A percentile compares a stretch with the other conserved stretches of the same genome.
Conservation (phyloP, 1,284 basidiomycete genomes). For the Sphagnurus paluster region DNA sequence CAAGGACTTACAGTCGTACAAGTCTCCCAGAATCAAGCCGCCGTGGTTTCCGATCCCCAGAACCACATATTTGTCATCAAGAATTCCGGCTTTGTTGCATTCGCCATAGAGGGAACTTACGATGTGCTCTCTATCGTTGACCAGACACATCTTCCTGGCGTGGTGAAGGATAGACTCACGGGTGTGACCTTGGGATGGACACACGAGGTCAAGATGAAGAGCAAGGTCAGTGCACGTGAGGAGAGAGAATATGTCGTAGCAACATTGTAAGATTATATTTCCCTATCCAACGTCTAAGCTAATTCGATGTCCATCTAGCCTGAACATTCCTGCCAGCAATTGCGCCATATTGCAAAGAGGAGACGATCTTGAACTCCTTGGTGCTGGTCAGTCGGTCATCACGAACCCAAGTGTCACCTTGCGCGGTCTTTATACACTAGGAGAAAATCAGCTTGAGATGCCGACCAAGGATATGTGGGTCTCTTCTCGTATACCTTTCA, state of each 20-base stretch:
- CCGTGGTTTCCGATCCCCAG: constrained; percentile 77
- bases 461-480: constrained; percentile 81
- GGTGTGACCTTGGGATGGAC: constrained; percentile 60
- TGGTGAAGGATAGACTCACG: constrained; percentile 64
- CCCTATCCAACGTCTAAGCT: constrained; percentile 1
- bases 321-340: constrained; percentile 82
- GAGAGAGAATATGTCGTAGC: constrained; percentile 72
- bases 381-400: constrained; percentile 79
- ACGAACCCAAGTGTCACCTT: constrained; percentile 79
- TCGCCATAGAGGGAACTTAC: constrained; percentile 72
- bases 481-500: neutral
- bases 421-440: constrained; percentile 73
- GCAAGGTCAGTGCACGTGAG: constrained; percentile 41
- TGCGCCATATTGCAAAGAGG: constrained; percentile 79
- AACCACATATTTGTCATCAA: constrained; percentile 81
- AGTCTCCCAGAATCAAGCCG: constrained; percentile 77
- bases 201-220: constrained; percentile 75
- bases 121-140: constrained; percentile 76
- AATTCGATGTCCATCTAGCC: constrained; percentile 36
- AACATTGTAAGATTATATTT: constrained; percentile 53
- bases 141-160: constrained; percentile 69
- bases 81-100: constrained; percentile 75
- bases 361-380: constrained; percentile 74
- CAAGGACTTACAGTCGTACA: constrained; percentile 77
- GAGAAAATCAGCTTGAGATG: constrained; percentile 82